Evolutionary conservation across 208 protist genomes (phyloP).

Genomic region (Leishmania gerbilli): DNA sequence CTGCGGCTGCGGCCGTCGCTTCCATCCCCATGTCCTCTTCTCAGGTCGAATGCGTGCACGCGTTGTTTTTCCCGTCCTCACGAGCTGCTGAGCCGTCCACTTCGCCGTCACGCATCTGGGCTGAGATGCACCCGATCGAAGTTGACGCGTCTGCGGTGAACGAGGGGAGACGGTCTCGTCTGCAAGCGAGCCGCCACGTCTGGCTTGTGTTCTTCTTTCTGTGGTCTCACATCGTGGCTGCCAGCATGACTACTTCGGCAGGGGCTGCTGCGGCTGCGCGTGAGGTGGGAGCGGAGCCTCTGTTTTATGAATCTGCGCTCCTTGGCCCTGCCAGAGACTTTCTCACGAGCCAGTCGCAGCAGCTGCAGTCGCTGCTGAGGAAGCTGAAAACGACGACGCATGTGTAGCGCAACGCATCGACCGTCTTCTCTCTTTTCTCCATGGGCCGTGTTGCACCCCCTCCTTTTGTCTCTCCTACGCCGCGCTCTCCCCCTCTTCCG

Average conservation of each 20-base stretch:
- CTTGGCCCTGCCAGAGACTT: conserved; percentile 4
- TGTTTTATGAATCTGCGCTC: neutral
- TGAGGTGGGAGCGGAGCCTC: neutral
- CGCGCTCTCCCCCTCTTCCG: too few relatives aligned
- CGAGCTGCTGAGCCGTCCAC: neutral
- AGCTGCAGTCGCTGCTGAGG: conserved; percentile 3
- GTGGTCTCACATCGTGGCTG: conserved; percentile 36
- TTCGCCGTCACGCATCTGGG: conserved; percentile 5
- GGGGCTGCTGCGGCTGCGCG: neutral
- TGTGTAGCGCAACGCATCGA: neutral
- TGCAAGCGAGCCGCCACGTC: conserved; percentile 34
- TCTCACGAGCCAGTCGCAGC: conserved; percentile 7
- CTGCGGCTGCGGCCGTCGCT: too few relatives aligned
- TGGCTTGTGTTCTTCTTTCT: conserved; percentile 50
- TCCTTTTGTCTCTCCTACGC: neutral
- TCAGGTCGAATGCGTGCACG: neutral
- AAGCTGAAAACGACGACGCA: neutral
- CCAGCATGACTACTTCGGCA: neutral
- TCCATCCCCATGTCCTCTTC: neutral
- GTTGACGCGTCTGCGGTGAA: neutral
- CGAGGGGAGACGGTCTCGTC: conserved; percentile 23
- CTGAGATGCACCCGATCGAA: conserved; percentile 12
- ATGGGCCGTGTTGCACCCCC: neutral
- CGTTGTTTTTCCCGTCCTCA: conserved; percentile 15
- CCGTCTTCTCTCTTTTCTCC: neutral